Base-by-base conservation (phyloP, 2,329 filamentous ascomycete species). In the Metarhizium album region DNA sequence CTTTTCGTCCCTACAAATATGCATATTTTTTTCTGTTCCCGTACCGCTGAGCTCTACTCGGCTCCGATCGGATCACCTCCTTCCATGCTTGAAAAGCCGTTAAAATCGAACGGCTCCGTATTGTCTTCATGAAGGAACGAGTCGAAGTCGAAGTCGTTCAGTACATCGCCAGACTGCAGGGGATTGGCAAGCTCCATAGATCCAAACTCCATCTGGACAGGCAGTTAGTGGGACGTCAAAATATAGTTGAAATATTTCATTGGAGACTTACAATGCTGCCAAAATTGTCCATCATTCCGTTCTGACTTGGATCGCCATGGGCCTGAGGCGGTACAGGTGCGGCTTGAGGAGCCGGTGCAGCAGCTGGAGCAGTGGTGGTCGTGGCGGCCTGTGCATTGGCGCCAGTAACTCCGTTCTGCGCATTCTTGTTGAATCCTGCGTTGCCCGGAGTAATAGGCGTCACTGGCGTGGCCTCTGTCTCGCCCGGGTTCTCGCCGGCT, bases 131-230 rank as follows among this genome's bases (percentile, higher is more conserved):
- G 79, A 7, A 85, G 68, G 69, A 85, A 85, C 2, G 81, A 83
- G 63, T 85, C 82, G 57, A 85, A 73, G 55, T 85, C 82, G 58
- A 85, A 85, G 56, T 83, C 81, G 58, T 79, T 80, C 46, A 85
- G 70, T 35, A 84, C 80, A 60, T 84, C 75, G 49, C 67, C 67
- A 5, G 73, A 72, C 53, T 71, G 70, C 24, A 76, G 63, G 2
- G 79, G 76, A 55, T 81, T 78, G 50, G 74, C 71, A 61, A 81
- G 77, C 51, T 77, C 77, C 65, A 83, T 73, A 40, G 57, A 48
- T 43, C 60, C 62, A 50, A 79, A 79, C 52, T 74, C 71, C 62
- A 68, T 69, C 63, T 70, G 52, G n/a, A 18, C 8, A 49, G 13
- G 24, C n/a, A 5, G 45, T 55, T 49, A 60, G 59, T 45, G 55